phyloP scores from a whole-genome alignment of 352 stramenopile genomes.

The Phytophthora pluvialis region DNA sequence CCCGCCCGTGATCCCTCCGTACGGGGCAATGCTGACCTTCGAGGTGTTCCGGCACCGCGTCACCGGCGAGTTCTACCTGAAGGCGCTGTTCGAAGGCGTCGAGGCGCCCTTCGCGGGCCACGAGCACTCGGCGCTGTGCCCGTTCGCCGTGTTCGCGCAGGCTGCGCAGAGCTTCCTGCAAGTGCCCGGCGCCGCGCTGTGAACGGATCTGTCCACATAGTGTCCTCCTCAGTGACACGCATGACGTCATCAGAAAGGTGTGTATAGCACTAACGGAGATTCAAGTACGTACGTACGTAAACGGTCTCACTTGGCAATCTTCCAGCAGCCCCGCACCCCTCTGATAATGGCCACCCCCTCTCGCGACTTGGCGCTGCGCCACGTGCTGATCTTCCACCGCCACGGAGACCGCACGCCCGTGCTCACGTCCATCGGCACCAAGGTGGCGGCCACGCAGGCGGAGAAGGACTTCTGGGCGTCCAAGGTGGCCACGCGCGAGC shows the following conservation, averaged over 20 bases:
- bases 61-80: conserved; percentile 55
- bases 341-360: conserved; percentile 32
- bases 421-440: conserved; percentile 60
- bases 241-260: conserved; percentile 6
- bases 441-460: conserved; percentile 55
- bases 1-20: conserved; percentile 59
- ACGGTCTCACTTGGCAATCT: conserved; percentile 32
- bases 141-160: conserved; percentile 61
- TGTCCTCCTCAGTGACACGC: conserved; percentile 15
- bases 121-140: conserved; percentile 50
- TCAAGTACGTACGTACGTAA: conserved; percentile 1
- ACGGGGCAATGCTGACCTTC: conserved; percentile 80
- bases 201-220: conserved; percentile 8
- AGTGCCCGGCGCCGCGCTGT: conserved; percentile 23
- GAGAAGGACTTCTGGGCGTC: conserved; percentile 72
- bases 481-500: conserved; percentile 57
- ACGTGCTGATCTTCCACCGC: conserved; percentile 84
- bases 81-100: conserved; percentile 59
- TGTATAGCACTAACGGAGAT: conserved; percentile 19
- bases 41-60: conserved; percentile 61
- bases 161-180: conserved; percentile 57
- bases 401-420: conserved; percentile 84
- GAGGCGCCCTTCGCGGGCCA: conserved; percentile 53
- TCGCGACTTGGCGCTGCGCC: conserved; percentile 55
- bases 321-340: conserved; percentile 11